Evolutionary conservation across 371 early-diverging fungal species (phyloP).

Genomic region (Circinella minor): DNA sequence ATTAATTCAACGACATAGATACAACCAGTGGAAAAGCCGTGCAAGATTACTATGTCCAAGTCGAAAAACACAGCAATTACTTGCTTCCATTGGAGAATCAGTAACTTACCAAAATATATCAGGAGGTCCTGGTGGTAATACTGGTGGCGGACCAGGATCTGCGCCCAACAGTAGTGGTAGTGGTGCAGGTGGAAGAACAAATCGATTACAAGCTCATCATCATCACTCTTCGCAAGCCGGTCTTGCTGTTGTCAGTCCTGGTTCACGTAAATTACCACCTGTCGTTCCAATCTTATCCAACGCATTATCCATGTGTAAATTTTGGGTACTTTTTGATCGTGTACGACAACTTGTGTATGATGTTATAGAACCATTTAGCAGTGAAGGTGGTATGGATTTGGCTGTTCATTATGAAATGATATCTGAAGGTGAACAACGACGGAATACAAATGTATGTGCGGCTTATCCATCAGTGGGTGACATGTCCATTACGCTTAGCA

Average conservation of each 20-base stretch:
- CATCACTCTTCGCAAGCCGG: background rate
- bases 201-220: slow-evolving; percentile 10
- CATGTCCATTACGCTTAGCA: slow-evolving; percentile 33
- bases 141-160: slow-evolving; percentile 7
- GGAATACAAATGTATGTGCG: slow-evolving; percentile 18
- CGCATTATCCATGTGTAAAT: slow-evolving; percentile 39
- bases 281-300: slow-evolving; percentile 39
- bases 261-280: slow-evolving; percentile 2
- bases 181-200: slow-evolving; percentile 7
- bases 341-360: slow-evolving; percentile 41
- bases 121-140: slow-evolving; percentile 3
- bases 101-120: slow-evolving; percentile 1
- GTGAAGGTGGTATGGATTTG: slow-evolving; percentile 35
- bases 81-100: slow-evolving; percentile 21
- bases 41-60: slow-evolving; percentile 38
- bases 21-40: slow-evolving; percentile 41
- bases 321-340: slow-evolving; percentile 51
- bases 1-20: slow-evolving; percentile 44
- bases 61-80: slow-evolving; percentile 34
- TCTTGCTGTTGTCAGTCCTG: background rate
- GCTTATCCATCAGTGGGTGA: slow-evolving; percentile 39
- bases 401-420: slow-evolving; percentile 42
- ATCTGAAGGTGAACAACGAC: slow-evolving; percentile 3
- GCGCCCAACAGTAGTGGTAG: slow-evolving; percentile 4
- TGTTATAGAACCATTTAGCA: slow-evolving; percentile 34